These are phyloP conservation scores for Miscanthus lutarioriparius DNA, from an alignment of 176 grass and related monocot species.

Conservation along the genomic window DNA sequence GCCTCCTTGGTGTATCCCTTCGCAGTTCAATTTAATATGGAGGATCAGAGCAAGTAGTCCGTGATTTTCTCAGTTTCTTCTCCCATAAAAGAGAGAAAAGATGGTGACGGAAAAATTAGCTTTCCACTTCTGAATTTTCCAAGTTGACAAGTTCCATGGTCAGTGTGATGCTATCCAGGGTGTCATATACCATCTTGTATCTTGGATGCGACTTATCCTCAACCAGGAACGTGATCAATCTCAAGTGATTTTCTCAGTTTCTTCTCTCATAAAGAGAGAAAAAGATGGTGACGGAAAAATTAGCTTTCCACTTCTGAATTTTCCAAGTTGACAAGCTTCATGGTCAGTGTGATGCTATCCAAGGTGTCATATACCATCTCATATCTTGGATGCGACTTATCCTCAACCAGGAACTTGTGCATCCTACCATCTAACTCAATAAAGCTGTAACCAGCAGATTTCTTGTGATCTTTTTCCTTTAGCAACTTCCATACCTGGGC, in stretches of 20 bases:
- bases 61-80: slow-evolving; percentile 6
- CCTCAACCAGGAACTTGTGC: slow-evolving; percentile 69
- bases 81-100: neutral
- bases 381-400: slow-evolving; percentile 57
- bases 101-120: slow-evolving; percentile 17
- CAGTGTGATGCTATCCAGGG: slow-evolving; percentile 52
- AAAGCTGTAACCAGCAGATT: slow-evolving; percentile 74
- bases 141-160: slow-evolving; percentile 45
- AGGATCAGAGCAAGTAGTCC: slow-evolving; percentile 2
- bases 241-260: neutral
- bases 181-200: slow-evolving; percentile 52
- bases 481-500: slow-evolving; percentile 60
- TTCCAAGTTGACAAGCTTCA: slow-evolving; percentile 46
- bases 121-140: slow-evolving; percentile 29
- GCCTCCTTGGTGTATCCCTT: slow-evolving; percentile 4
- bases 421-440: slow-evolving; percentile 61
- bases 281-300: neutral
- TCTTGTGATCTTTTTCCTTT: slow-evolving; percentile 68
- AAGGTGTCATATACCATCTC: slow-evolving; percentile 53
- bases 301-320: slow-evolving; percentile 31
- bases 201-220: slow-evolving; percentile 61
- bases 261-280: neutral
- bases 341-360: slow-evolving; percentile 51
- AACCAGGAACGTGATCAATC: slow-evolving; percentile 53
- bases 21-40: neutral